These are phyloP conservation scores for Phytopythium mirpurense DNA, from an alignment of 352 stramenopile genomes.

Conservation along the genomic window DNA sequence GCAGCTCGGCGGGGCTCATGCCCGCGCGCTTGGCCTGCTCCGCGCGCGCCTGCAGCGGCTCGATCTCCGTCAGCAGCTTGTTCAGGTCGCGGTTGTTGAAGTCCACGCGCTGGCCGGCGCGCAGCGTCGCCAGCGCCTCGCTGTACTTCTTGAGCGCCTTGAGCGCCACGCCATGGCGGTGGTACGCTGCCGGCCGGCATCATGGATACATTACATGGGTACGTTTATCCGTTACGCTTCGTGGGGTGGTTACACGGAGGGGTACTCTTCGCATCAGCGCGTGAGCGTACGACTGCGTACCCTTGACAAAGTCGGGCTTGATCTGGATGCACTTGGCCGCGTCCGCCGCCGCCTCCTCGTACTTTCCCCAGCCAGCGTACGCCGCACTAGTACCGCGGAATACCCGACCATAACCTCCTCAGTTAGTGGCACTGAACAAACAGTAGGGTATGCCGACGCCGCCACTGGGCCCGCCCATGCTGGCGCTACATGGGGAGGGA, in stretches of 20 bases:
- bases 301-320: constrained; percentile 94
- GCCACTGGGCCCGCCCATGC: no score
- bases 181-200: constrained; percentile 62
- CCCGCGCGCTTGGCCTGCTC: constrained; percentile 60
- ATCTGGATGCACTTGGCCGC: constrained; percentile 87
- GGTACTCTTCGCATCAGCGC: no score
- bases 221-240: no score
- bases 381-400: no score
- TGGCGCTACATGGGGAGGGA: no score
- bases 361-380: constrained; percentile 58
- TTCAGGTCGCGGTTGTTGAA: constrained; percentile 86
- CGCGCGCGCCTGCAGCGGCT: constrained; percentile 64
- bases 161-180: constrained; percentile 90
- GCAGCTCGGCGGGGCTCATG: constrained; percentile 78
- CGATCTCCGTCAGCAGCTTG: constrained; percentile 73
- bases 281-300: constrained; percentile 7
- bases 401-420: no score
- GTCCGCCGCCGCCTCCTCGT: constrained; percentile 83
- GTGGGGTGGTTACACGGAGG: no score
- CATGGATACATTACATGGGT: constrained; percentile 5
- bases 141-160: constrained; percentile 85
- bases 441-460: no score
- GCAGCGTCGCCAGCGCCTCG: constrained; percentile 71
- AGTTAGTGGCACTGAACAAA: no score
- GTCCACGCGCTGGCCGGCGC: constrained; percentile 67